Conservation (phyloP, 768 basidiomycete genomes). For the Xerocomellus intermedius region DNA sequence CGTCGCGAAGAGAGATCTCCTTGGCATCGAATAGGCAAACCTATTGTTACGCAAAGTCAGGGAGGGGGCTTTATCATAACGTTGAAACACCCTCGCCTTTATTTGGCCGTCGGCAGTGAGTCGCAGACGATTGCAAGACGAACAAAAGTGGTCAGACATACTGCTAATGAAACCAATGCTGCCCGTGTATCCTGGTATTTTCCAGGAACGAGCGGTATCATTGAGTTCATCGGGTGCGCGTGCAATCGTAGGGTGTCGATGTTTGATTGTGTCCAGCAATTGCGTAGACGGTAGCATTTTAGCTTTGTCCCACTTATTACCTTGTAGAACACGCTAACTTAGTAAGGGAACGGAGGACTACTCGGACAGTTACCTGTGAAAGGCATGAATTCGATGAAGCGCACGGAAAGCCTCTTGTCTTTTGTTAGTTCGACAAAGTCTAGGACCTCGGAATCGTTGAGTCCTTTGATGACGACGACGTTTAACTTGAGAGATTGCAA, state of each 20-base stretch:
- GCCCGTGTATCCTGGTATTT: slow-evolving; percentile 67
- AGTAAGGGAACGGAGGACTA: slow-evolving; percentile 1
- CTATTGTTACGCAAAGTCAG: slow-evolving; percentile 36
- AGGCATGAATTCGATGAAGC: slow-evolving; percentile 95
- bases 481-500: slow-evolving; percentile 75
- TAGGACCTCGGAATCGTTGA: slow-evolving; percentile 79
- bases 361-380: slow-evolving; percentile 61
- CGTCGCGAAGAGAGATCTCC: slow-evolving; percentile 78
- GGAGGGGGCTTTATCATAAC: neutral
- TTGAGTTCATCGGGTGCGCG: slow-evolving; percentile 67
- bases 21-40: slow-evolving; percentile 87
- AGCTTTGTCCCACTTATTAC: slow-evolving; percentile 79
- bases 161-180: slow-evolving; percentile 87
- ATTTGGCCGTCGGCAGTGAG: slow-evolving; percentile 91
- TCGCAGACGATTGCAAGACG: slow-evolving; percentile 78
- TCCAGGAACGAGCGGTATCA: slow-evolving; percentile 81
- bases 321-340: slow-evolving; percentile 36
- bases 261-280: slow-evolving; percentile 51
- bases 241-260: slow-evolving; percentile 46
- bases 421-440: slow-evolving; percentile 80
- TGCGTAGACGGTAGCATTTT: slow-evolving; percentile 81
- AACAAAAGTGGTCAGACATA: slow-evolving; percentile 93
- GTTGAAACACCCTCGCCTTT: slow-evolving; percentile 50
- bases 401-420: slow-evolving; percentile 59
- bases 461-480: slow-evolving; percentile 75